Percentiles rank a stretch among this genome's conserved stretches.
These are phyloP conservation scores for Theobroma cacao DNA, from an alignment of 345 rosid species.

Conservation along the genomic window DNA sequence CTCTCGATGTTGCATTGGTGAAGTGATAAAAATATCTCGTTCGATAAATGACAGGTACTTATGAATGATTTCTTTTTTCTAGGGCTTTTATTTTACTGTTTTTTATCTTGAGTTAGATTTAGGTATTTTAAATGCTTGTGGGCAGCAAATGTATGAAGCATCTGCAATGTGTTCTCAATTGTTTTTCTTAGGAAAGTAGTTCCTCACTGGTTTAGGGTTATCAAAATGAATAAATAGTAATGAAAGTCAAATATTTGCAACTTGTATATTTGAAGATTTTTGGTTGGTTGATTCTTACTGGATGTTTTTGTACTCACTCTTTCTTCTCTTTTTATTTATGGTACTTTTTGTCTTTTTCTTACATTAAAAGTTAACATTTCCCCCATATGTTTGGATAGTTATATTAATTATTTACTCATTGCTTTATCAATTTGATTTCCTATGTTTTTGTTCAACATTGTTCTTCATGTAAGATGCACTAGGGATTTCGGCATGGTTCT, in stretches of 20 bases:
- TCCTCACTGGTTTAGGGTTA: too few relatives aligned
- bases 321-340: neutral
- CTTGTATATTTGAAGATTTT: neutral
- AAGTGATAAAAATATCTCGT: slow-evolving; percentile 51
- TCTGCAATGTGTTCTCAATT: too few relatives aligned
- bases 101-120: neutral
- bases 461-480: neutral
- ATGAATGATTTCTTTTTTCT: neutral
- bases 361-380: neutral
- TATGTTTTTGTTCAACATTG: neutral
- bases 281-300: neutral
- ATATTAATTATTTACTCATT: neutral
- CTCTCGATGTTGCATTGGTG: slow-evolving; percentile 62
- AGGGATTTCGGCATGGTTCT: neutral
- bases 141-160: too few relatives aligned
- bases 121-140: too few relatives aligned
- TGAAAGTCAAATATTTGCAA: neutral
- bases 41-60: slow-evolving; percentile 50
- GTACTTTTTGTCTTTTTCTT: neutral
- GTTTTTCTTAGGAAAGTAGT: too few relatives aligned
- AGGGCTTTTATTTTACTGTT: neutral
- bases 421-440: neutral
- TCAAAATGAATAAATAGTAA: too few relatives aligned
- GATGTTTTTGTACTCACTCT: neutral
- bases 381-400: neutral